A percentile compares a stretch with the other conserved stretches of the same genome.
Conservation (phyloP, 2,329 filamentous ascomycete species). For the Rhynchosporium graminicola region DNA sequence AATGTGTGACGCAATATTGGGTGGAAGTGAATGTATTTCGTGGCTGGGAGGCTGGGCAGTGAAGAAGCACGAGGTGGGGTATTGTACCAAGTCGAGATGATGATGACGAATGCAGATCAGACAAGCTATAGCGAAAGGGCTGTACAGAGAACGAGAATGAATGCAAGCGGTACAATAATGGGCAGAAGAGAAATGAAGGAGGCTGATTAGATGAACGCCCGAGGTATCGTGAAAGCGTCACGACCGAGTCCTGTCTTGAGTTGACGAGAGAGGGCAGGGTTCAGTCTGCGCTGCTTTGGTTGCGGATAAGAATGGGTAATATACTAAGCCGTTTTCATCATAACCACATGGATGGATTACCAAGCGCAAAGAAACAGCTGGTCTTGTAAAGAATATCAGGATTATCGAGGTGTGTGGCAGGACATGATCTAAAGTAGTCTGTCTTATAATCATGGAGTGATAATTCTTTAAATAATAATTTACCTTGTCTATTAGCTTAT, state of each 20-base stretch:
- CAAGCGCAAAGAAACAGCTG: slow-evolving; percentile 21
- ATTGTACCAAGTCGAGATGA: slow-evolving; percentile 12
- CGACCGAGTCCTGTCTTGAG: slow-evolving; percentile 11
- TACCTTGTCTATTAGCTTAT: too few species aligned
- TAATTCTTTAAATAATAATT: too few species aligned
- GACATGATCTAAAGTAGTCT: too few species aligned
- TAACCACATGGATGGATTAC: slow-evolving; percentile 16
- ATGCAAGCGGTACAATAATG: slow-evolving; percentile 9
- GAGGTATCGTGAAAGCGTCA: slow-evolving; percentile 22
- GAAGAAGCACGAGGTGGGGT: slow-evolving; percentile 21
- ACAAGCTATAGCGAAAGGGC: slow-evolving; percentile 11
- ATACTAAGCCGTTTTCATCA: slow-evolving; percentile 1
- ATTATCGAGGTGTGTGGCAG: too few species aligned
- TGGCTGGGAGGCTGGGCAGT: slow-evolving; percentile 10
- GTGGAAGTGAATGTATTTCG: slow-evolving; percentile 25
- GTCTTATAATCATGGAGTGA: too few species aligned
- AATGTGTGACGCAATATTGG: slow-evolving; percentile 4
- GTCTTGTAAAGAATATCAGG: too few species aligned
- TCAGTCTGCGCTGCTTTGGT: not conserved
- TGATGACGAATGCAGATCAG: slow-evolving; percentile 10
- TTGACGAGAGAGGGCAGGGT: not conserved
- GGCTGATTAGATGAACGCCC: slow-evolving; percentile 24
- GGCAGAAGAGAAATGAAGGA: slow-evolving; percentile 25
- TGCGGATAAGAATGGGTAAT: not conserved
- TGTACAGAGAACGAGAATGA: slow-evolving; percentile 26